Percentiles rank a stretch among this genome's conserved stretches.
These are phyloP conservation scores for Lachnellula cervina DNA, from an alignment of 2,329 filamentous ascomycete species.

Conservation along the genomic window DNA sequence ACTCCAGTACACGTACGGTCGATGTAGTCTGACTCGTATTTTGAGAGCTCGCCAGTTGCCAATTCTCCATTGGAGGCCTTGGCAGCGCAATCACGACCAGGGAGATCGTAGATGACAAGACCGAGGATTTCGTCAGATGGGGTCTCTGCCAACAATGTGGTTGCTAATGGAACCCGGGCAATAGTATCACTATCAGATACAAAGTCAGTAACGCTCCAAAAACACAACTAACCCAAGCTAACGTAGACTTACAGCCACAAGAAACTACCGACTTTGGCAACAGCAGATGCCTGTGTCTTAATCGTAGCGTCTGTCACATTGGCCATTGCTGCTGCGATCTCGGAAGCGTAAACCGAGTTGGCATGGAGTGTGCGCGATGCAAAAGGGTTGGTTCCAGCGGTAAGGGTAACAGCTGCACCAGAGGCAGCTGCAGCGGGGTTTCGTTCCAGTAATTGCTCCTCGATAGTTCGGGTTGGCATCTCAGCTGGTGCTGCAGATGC, in stretches of 20 bases:
- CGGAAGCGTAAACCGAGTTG: constrained; percentile 51
- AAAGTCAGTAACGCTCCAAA: constrained; percentile 1
- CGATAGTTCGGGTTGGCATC: neutral
- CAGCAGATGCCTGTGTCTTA: constrained; percentile 26
- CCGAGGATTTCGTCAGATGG: constrained; percentile 43
- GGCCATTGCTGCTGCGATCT: constrained; percentile 49
- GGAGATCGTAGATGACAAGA: constrained; percentile 51
- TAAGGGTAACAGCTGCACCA: constrained; percentile 19
- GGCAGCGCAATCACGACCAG: constrained; percentile 54
- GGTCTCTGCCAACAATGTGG: constrained; percentile 41
- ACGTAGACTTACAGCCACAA: constrained; percentile 38
- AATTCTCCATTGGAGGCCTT: constrained; percentile 55
- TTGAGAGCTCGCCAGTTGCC: constrained; percentile 44
- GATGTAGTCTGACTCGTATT: constrained; percentile 51
- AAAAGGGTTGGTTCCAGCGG: constrained; percentile 43
- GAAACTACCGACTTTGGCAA: constrained; percentile 44
- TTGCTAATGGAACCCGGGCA: constrained; percentile 44
- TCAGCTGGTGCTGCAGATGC: constrained; percentile 18
- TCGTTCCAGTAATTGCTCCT: constrained; percentile 11
- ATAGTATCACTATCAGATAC: constrained; percentile 37
- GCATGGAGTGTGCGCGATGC: constrained; percentile 46
- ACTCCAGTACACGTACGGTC: constrained; percentile 35
- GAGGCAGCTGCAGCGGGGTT: constrained; percentile 9
- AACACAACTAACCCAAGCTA: neutral
- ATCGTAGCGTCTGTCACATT: constrained; percentile 51